Evolutionary conservation across 331 rosid genomes (phyloP).

Genomic region (Cucumis variabilis): DNA sequence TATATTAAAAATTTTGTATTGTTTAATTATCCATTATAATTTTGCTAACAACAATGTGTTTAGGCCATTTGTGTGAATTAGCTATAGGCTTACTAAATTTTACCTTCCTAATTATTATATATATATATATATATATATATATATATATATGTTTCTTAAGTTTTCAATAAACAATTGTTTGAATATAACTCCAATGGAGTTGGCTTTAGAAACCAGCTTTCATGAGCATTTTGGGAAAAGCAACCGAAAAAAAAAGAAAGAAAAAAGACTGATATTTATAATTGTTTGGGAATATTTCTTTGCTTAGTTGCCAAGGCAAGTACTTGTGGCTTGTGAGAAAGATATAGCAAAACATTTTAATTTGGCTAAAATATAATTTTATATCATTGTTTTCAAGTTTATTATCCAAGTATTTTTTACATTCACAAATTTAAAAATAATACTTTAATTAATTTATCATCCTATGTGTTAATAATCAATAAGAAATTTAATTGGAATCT

Average conservation of each 20-base stretch:
- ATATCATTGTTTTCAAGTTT: neutral
- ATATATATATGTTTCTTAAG: too few species aligned
- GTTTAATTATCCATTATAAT: too few species aligned
- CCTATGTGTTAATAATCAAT: too few species aligned
- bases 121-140: too few species aligned
- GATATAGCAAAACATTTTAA: neutral
- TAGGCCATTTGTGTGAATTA: too few species aligned
- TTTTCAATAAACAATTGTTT: neutral
- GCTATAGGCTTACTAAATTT: too few species aligned
- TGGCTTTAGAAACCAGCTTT: conserved; percentile 2
- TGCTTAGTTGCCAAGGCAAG: conserved; percentile 24
- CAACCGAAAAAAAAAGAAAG: neutral
- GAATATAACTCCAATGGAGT: neutral
- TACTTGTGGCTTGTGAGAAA: neutral
- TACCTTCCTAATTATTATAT: too few species aligned
- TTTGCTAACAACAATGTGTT: too few species aligned
- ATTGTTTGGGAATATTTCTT: neutral
- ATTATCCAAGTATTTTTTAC: neutral
- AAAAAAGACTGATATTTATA: neutral
- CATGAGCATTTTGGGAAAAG: neutral
- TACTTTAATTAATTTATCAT: neutral
- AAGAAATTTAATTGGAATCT: too few species aligned
- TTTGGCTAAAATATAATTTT: neutral
- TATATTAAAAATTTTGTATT: too few species aligned
- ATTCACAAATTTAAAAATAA: neutral